Conservation (phyloP, 2,329 filamentous ascomycete genomes). For the Exophiala alcalophila region DNA sequence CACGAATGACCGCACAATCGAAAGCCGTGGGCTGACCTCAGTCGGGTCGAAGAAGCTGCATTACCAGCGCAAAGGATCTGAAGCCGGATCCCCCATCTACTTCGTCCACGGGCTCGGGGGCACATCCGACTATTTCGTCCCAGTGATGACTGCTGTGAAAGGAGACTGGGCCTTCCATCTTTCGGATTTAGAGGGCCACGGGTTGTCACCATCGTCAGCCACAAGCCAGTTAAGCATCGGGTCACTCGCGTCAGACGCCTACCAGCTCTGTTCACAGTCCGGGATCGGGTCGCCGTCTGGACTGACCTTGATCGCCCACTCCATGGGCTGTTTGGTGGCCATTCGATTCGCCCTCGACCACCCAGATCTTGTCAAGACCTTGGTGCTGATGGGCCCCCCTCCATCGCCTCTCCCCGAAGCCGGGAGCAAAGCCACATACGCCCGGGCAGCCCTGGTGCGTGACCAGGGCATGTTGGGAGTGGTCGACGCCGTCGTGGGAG, state of each 20-base stretch:
- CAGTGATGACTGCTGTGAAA: conserved; percentile 41
- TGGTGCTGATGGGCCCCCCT: conserved; percentile 51
- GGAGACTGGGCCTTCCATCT: conserved; percentile 41
- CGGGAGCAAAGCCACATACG: conserved; percentile 32
- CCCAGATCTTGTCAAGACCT: conserved; percentile 42
- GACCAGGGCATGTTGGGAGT: conserved; percentile 46
- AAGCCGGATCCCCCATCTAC: conserved; percentile 36
- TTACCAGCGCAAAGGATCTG: conserved; percentile 36
- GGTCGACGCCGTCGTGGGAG: conserved; percentile 40
- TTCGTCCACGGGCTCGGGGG: conserved; percentile 58
- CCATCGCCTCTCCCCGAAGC: conserved; percentile 45
- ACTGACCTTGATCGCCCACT: conserved; percentile 51
- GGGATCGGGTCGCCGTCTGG: conserved; percentile 30
- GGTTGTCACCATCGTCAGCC: conserved; percentile 52
- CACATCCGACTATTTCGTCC: conserved; percentile 45
- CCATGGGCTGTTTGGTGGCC: conserved; percentile 52
- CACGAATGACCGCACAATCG: conserved; percentile 32
- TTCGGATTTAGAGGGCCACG: conserved; percentile 57
- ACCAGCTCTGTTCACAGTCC: conserved; percentile 39
- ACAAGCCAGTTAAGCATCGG: conserved; percentile 43
- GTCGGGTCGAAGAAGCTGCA: conserved; percentile 45
- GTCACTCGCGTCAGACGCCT: conserved; percentile 46
- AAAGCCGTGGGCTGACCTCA: conserved; percentile 36
- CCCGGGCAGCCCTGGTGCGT: conserved; percentile 43
- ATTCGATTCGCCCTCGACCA: conserved; percentile 42